Evolutionary conservation across 257 asterid genomes (phyloP).

Genomic region (Ballota nigra): DNA sequence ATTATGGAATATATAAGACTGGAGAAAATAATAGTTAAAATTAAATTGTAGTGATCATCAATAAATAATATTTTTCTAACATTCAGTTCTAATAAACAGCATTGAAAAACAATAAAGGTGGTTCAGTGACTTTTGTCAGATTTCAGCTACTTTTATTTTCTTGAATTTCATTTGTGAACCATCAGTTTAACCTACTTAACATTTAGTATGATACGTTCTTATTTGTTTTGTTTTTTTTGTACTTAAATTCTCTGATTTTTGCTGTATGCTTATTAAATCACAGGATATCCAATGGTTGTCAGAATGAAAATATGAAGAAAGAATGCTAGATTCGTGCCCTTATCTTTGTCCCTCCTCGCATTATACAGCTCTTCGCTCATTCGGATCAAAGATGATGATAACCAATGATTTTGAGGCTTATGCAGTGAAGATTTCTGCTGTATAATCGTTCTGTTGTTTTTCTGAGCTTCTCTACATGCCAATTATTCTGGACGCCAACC

Average conservation of each 20-base stretch:
- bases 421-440: not conserved
- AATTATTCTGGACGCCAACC: not conserved
- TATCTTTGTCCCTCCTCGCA: not conserved
- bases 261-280: not conserved
- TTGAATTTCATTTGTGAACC: not conserved
- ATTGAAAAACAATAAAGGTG: not conserved
- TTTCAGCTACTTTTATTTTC: not conserved
- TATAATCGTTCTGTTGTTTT: not conserved
- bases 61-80: not conserved
- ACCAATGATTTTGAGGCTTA: not conserved
- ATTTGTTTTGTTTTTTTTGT: not conserved
- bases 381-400: constrained; percentile 22
- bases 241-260: constrained; percentile 3
- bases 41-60: not conserved
- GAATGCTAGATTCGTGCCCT: constrained; percentile 22
- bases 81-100: not conserved
- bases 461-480: constrained; percentile 11
- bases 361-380: constrained; percentile 14
- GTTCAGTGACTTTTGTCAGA: not conserved
- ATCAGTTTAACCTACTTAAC: not conserved
- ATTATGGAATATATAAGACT: not conserved
- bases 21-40: not conserved
- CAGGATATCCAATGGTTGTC: constrained; percentile 48
- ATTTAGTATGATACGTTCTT: not conserved
- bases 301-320: constrained; percentile 20